Base-by-base conservation (phyloP, 2,329 filamentous ascomycete genomes). In the Apiospora hydei region DNA sequence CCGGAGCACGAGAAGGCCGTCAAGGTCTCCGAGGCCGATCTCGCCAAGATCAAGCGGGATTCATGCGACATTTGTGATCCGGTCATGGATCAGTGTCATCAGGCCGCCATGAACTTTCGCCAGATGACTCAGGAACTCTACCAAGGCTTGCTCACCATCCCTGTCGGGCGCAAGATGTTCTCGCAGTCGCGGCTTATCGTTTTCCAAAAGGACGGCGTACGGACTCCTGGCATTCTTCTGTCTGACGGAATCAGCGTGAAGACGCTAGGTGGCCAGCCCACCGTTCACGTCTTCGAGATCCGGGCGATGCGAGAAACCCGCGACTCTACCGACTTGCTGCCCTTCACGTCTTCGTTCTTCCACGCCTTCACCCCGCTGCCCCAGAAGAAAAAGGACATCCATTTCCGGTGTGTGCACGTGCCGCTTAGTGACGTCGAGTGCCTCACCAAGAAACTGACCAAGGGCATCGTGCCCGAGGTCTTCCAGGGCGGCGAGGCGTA, bases 1-100 rank as follows among this genome's bases (percentile, higher is more conserved):
- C 96, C 96, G 0, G 95, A 98, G 82, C 96, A 98, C 77, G 95
- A 99, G 83, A 97, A 97, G 82, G 93, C 95, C 72, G 94, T 99
- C 73, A 95, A 96, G 80, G 77, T 98, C 2, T 97, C 95, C 0
- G 95, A 99, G 81, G 95, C 94, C 4, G 96, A 97, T 83, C 84
- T 99, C 71, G 94, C 91, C 70, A 97, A 96, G 83, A 90, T 98
- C 79, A 97, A 96, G 82, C 89, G 96, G 16, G 94, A 98, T 77
- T 82, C 92, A 26, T 99, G 96, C 81, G 84, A 90, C 34, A 91
- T 93, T 41, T 99, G 96, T 80, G 94, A 98, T 80, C 84, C 88
- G 53, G 91, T 94, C 76, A 88, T 99, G 77, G 93, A 95, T 74
- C 84, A 87, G 71, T 97, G 94, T 76, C 96, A 98, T 79, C 88